Percentiles rank a stretch among this genome's conserved stretches.
Evolutionary conservation across 345 rosid genomes (phyloP).

Genomic region (Sisymbrium irio): DNA sequence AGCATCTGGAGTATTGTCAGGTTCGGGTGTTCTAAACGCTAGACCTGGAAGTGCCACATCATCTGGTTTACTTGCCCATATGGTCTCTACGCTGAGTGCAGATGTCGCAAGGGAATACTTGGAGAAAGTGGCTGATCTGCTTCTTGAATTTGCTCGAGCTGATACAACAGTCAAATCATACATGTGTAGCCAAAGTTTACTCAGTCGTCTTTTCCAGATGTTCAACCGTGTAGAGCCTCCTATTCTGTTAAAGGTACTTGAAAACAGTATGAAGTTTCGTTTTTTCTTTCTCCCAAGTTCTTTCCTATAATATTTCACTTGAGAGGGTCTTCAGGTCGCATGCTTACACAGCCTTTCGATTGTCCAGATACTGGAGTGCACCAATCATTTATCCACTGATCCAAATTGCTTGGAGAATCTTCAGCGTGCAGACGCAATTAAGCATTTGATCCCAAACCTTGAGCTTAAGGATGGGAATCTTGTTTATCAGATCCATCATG

Average conservation of each 20-base stretch:
- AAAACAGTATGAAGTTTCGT: background rate
- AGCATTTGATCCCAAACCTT: constrained; percentile 89
- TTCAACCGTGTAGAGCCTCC: constrained; percentile 83
- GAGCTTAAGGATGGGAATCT: constrained; percentile 90
- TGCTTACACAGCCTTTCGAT: constrained; percentile 22
- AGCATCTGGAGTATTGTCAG: constrained; percentile 92
- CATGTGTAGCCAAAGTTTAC: constrained; percentile 95
- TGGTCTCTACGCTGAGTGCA: constrained; percentile 86
- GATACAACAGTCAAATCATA: constrained; percentile 87
- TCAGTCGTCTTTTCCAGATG: constrained; percentile 90
- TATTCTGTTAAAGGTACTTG: constrained; percentile 78
- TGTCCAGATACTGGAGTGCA: constrained; percentile 73
- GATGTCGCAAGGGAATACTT: constrained; percentile 94
- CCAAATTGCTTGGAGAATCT: constrained; percentile 97
- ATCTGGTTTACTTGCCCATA: constrained; percentile 83
- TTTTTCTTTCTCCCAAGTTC: background rate
- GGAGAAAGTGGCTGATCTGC: constrained; percentile 95
- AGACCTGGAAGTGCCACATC: constrained; percentile 97
- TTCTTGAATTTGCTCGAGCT: constrained; percentile 96
- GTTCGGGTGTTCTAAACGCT: constrained; percentile 96
- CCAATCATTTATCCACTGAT: constrained; percentile 83
- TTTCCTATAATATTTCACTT: background rate
- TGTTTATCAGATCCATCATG: constrained; percentile 73
- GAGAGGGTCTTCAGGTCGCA: constrained; percentile 1
- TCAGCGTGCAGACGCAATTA: constrained; percentile 95